phyloP scores from a whole-genome alignment of 2,329 filamentous ascomycete species.

The Didymella keratinophila region DNA sequence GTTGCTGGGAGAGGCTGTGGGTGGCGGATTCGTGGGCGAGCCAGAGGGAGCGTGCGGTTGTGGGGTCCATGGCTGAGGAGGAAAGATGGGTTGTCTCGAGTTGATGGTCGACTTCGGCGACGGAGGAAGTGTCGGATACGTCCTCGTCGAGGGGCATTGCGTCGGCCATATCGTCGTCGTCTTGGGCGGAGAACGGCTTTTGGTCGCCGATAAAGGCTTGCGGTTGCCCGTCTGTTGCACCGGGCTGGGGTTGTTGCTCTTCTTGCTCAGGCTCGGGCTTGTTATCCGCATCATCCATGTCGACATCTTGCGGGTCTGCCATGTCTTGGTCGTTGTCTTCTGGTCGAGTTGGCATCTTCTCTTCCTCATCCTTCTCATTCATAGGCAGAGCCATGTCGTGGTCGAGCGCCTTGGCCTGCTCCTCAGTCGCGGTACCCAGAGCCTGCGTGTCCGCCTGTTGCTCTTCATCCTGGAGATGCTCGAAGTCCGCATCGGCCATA shows the following conservation, averaged over 20 bases:
- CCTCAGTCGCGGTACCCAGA: constrained; percentile 84
- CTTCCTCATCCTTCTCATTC: constrained; percentile 59
- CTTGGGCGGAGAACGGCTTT: constrained; percentile 42
- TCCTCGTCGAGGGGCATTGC: constrained; percentile 48
- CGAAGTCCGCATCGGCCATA: constrained; percentile 83
- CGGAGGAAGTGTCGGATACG: constrained; percentile 43
- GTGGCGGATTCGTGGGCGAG: constrained; percentile 83
- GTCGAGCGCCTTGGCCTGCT: constrained; percentile 85
- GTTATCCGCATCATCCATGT: constrained; percentile 54
- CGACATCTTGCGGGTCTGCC: constrained; percentile 47
- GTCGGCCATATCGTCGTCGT: constrained; percentile 53
- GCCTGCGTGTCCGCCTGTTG: constrained; percentile 87
- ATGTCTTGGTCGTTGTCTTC: constrained; percentile 43
- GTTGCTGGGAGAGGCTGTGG: constrained; percentile 82
- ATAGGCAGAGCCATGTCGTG: constrained; percentile 86
- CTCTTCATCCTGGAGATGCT: constrained; percentile 88
- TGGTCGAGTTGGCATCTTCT: constrained; percentile 44
- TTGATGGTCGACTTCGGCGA: constrained; percentile 62
- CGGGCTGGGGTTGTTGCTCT: constrained; percentile 36
- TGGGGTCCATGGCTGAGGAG: constrained; percentile 51
- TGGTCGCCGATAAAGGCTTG: constrained; percentile 57
- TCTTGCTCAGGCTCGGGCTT: constrained; percentile 35
- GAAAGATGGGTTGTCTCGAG: constrained; percentile 77
- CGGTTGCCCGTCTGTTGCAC: constrained; percentile 45
- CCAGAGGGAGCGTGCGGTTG: constrained; percentile 79